These are phyloP conservation scores for Coccomyxa sp. DNA, from an alignment of 139 green algal genomes.

Conservation along the genomic window DNA sequence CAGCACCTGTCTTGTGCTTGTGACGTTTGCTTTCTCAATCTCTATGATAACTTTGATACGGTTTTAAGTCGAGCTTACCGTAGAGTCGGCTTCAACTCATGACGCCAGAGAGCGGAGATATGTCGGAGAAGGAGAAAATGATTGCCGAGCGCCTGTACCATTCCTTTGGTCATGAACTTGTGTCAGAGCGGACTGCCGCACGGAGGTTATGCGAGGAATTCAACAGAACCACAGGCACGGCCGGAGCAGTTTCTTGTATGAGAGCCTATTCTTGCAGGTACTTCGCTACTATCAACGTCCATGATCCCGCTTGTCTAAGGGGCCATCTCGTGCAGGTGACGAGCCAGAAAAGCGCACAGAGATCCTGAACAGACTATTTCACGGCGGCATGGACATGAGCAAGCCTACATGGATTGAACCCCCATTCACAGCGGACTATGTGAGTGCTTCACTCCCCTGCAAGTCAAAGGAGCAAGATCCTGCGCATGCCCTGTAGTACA, in stretches of 20 bases:
- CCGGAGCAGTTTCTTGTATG: not conserved
- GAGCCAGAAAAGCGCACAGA: not conserved
- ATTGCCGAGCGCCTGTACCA: conserved; percentile 33
- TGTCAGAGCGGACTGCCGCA: conserved; percentile 17
- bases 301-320: not conserved
- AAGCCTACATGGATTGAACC: conserved; percentile 45
- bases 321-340: not conserved
- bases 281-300: not conserved
- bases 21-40: too few species aligned
- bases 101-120: too few species aligned
- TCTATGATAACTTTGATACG: too few species aligned
- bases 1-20: too few species aligned
- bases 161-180: conserved; percentile 25
- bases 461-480: not conserved
- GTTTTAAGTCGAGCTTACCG: too few species aligned
- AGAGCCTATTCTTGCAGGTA: not conserved
- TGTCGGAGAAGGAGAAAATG: conserved; percentile 27
- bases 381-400: conserved; percentile 19
- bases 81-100: too few species aligned
- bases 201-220: conserved; percentile 18
- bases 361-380: conserved; percentile 25
- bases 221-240: conserved; percentile 11
- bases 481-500: not conserved
- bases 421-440: conserved; percentile 39
- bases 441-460: conserved; percentile 1